These are phyloP conservation scores for Ogataea methylovora DNA, from an alignment of 805 yeast genomes.

Conservation along the genomic window DNA sequence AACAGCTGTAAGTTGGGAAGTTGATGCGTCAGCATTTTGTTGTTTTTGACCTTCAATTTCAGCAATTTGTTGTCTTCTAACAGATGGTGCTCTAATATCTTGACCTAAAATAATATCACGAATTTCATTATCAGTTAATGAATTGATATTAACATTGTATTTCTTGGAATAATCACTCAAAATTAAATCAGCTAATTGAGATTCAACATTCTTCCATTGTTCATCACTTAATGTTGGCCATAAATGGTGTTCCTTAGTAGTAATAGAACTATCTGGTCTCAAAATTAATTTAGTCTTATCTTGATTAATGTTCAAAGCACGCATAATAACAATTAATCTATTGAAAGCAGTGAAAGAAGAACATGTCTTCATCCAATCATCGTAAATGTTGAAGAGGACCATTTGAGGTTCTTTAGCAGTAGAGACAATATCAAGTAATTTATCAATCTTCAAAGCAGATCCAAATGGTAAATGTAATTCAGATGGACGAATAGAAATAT, in stretches of 20 bases:
- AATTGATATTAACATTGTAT: slow-evolving; percentile 76
- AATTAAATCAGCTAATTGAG: slow-evolving; percentile 81
- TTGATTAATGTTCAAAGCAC: slow-evolving; percentile 72
- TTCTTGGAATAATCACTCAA: slow-evolving; percentile 78
- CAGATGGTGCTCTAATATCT: slow-evolving; percentile 85
- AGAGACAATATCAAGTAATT: slow-evolving; percentile 67
- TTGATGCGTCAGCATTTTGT: slow-evolving; percentile 30
- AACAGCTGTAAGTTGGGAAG: slow-evolving; percentile 60
- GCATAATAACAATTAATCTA: slow-evolving; percentile 69
- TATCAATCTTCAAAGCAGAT: slow-evolving; percentile 75
- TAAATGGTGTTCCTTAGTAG: slow-evolving; percentile 70
- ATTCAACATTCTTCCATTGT: slow-evolving; percentile 88
- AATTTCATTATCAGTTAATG: slow-evolving; percentile 88
- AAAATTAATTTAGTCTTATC: slow-evolving; percentile 72
- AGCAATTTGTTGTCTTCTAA: slow-evolving; percentile 75
- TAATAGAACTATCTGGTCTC: slow-evolving; percentile 63
- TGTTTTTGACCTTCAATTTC: slow-evolving; percentile 53
- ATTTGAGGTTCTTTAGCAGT: slow-evolving; percentile 90
- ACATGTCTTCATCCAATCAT: slow-evolving; percentile 82
- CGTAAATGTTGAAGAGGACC: slow-evolving; percentile 86
- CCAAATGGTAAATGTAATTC: slow-evolving; percentile 88
- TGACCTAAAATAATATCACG: slow-evolving; percentile 93
- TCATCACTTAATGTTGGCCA: slow-evolving; percentile 91
- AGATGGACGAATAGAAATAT: slow-evolving; percentile 80
- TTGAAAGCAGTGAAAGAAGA: slow-evolving; percentile 94